Percentiles rank a stretch among this genome's conserved stretches.
Conservation (phyloP, 805 yeast genomes). For the Ogataea paraovalis region DNA sequence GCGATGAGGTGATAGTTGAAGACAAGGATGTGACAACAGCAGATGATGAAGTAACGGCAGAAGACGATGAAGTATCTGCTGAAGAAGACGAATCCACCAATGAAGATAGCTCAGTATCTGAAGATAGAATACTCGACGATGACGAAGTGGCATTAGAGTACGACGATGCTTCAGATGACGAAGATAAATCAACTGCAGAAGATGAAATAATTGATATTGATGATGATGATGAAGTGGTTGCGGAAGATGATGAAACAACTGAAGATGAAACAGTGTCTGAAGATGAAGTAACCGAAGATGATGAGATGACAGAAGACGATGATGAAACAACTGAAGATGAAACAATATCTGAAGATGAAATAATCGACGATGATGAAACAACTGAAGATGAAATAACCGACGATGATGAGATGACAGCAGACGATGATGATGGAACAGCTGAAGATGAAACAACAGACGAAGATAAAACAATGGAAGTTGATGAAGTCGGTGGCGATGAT, state of each 20-base stretch:
- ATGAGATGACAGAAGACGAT: neutral
- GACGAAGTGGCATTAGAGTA: too few relatives aligned
- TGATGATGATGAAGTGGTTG: neutral
- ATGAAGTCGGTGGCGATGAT: neutral
- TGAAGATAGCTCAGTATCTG: too few relatives aligned
- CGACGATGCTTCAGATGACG: too few relatives aligned
- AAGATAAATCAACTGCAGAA: too few relatives aligned
- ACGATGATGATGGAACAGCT: neutral
- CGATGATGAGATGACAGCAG: too few relatives aligned
- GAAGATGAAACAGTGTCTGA: too few relatives aligned
- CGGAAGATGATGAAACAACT: too few relatives aligned
- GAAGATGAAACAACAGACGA: neutral
- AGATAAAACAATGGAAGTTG: neutral
- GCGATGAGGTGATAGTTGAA: too few relatives aligned
- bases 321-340: neutral
- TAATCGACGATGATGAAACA: neutral
- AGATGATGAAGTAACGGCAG: slow-evolving; percentile 32
- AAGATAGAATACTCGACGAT: too few relatives aligned
- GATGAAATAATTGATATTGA: neutral
- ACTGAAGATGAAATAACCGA: too few relatives aligned
- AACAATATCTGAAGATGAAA: neutral
- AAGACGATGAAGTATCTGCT: too few relatives aligned
- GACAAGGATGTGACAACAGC: slow-evolving; percentile 13
- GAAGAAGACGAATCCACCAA: too few relatives aligned
- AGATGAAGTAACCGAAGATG: neutral